Evolutionary conservation across 2,329 filamentous ascomycete genomes (phyloP).

Genomic region (Fusarium sp.): DNA sequence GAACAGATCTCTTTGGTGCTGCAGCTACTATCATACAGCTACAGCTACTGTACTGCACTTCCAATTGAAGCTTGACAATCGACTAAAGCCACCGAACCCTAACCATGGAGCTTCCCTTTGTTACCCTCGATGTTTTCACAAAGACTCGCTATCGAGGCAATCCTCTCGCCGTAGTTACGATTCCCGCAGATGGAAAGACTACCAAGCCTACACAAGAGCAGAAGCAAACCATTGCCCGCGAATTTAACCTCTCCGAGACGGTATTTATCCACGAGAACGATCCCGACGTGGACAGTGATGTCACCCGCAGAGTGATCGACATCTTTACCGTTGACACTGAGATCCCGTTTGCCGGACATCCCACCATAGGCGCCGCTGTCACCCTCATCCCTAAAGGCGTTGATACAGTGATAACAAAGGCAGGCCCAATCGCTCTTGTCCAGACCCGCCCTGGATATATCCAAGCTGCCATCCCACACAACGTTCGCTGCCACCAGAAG

Average conservation of each 20-base stretch:
- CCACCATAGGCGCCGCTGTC: constrained; percentile 67
- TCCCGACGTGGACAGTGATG: constrained; percentile 45
- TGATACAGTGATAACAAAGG: constrained; percentile 63
- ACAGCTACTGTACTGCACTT: neutral
- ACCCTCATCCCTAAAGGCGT: constrained; percentile 57
- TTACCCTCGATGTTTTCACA: constrained; percentile 70
- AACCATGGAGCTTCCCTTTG: constrained; percentile 58
- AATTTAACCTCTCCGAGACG: constrained; percentile 74
- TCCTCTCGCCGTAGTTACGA: constrained; percentile 68
- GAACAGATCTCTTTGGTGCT: constrained; percentile 1
- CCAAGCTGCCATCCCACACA: constrained; percentile 73
- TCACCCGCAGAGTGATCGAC: constrained; percentile 59
- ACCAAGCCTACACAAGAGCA: constrained; percentile 59
- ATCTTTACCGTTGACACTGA: constrained; percentile 68
- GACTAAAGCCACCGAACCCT: constrained; percentile 40
- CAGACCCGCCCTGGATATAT: constrained; percentile 57
- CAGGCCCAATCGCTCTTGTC: constrained; percentile 64
- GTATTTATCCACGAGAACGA: constrained; percentile 67
- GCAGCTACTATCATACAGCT: neutral
- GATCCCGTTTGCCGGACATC: constrained; percentile 72
- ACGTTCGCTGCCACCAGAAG: constrained; percentile 69
- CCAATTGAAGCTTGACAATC: neutral
- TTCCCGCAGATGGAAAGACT: constrained; percentile 53
- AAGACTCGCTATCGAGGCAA: constrained; percentile 64
- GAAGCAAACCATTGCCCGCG: constrained; percentile 69